phyloP scores from a whole-genome alignment of 2,329 filamentous ascomycete genomes.

The Trichophyton rubrum region DNA sequence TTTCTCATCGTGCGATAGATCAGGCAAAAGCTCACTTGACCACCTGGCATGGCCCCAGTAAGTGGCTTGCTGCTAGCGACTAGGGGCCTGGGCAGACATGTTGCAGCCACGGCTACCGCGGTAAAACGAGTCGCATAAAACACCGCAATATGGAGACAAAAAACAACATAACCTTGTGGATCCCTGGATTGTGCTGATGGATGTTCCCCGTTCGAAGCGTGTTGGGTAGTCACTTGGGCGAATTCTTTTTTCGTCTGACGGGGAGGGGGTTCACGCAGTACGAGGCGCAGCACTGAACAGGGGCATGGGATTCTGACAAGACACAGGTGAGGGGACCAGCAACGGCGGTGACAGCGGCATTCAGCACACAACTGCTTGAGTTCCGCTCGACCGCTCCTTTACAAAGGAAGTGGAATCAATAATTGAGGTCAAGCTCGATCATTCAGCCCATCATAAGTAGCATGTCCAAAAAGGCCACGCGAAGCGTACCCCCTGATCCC shows the following conservation, averaged over 20 bases:
- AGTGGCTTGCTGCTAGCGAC: background rate
- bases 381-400: too few species aligned
- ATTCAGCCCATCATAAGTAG: background rate
- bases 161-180: background rate
- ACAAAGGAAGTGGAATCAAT: too few species aligned
- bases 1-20: background rate
- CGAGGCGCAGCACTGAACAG: background rate
- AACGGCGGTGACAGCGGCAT: background rate
- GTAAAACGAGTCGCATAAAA: conserved; percentile 1
- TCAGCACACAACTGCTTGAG: too few species aligned
- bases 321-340: background rate
- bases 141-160: background rate
- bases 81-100: background rate
- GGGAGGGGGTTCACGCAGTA: background rate
- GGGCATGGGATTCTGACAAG: background rate
- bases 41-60: background rate
- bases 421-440: background rate
- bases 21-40: conserved; percentile 1
- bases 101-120: background rate
- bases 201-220: background rate
- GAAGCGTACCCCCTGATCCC: conserved; percentile 1
- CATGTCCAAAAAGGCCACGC: background rate
- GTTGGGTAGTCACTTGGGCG: background rate
- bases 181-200: background rate
- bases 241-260: background rate